These are phyloP conservation scores for Globisporangium yorkense DNA, from an alignment of 352 stramenopile species.

Conservation along the genomic window DNA sequence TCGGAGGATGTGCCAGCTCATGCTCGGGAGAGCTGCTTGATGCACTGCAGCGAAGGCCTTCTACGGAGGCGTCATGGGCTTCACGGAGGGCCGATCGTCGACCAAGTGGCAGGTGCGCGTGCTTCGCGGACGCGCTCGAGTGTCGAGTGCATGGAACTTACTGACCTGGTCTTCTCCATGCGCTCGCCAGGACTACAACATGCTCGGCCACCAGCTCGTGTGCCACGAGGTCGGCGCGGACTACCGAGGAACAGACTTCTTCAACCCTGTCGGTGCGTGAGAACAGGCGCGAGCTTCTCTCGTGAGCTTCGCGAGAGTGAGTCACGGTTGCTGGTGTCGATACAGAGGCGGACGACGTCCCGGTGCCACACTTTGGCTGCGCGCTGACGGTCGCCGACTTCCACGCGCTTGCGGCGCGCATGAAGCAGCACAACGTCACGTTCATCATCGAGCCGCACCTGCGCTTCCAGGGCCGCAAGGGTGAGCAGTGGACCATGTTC, in stretches of 20 bases:
- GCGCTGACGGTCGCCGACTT: conserved; percentile 92
- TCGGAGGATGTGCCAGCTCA: background rate
- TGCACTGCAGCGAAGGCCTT: conserved; percentile 80
- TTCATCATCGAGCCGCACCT: conserved; percentile 97
- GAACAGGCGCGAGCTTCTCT: background rate
- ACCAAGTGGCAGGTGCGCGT: conserved; percentile 87
- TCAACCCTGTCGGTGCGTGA: conserved; percentile 91
- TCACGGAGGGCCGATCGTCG: conserved; percentile 88
- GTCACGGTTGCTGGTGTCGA: background rate
- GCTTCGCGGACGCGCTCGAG: background rate
- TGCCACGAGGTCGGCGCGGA: conserved; percentile 89
- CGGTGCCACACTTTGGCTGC: conserved; percentile 94
- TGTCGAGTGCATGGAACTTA: background rate
- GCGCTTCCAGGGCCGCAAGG: conserved; percentile 90
- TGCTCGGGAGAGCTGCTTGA: no score
- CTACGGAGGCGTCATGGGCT: conserved; percentile 90
- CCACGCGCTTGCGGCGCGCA: conserved; percentile 79
- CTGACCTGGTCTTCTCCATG: conserved; percentile 11
- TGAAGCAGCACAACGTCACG: conserved; percentile 71
- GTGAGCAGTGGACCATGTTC: conserved; percentile 99
- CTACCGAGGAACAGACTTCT: conserved; percentile 92
- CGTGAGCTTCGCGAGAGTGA: background rate
- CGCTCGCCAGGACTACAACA: conserved; percentile 81
- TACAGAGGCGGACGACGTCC: conserved; percentile 94
- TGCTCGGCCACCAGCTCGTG: conserved; percentile 85